Evolutionary conservation across 108 stramenopile genomes (phyloP), one percentile per base, ranked within the genome.

Genomic region (Nitzschia sp.): DNA sequence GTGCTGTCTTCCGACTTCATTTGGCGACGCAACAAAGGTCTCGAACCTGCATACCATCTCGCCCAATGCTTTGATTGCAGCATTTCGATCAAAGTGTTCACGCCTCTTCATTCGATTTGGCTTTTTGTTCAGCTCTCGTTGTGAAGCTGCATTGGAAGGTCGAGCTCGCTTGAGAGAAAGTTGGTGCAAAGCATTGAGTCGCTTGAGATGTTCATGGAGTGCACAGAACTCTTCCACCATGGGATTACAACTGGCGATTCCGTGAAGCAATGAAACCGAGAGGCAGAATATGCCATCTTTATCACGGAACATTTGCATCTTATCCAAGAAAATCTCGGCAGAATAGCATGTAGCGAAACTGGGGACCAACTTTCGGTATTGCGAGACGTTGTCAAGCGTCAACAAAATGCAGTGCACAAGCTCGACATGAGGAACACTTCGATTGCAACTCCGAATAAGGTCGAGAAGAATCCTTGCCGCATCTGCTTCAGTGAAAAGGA

Each of bases 291-390:
- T 61, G 27, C 58, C 63, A 19, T 83, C 76, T 63, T 94, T 92
- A 69, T 96, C 94, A 22, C 97, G 85, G 60, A 93, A 95, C 78
- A 88, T 88, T 72, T 95, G 95, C 64, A 94, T 66, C 17, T 92
- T 65, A 52, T 97, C 91, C 22, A 92, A 63, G 21, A 96, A 80
- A 8, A 81, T 63, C 56, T 90, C 84, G 0, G 78, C 80, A 8
- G 73, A 63, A 46, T 67, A 65, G 19, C 66, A 68, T 26, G 80
- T 71, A 21, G 81, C 84, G 33, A 91, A 68, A 32, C 65, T 32
- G 9, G 55, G 66, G n/a, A 87, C 36, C 8, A 86, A 63, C 13
- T 63, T 44, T 19, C 46, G 56, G 56, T 94, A 72, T 34, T 76
- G 71, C 13, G 86, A 66, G 46, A 95, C 92, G 55, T 96, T 95